A percentile compares a stretch with the other conserved stretches of the same genome.
Conservation (phyloP, 1,139 yeast species). For the Scheffersomyces illinoinensis region DNA sequence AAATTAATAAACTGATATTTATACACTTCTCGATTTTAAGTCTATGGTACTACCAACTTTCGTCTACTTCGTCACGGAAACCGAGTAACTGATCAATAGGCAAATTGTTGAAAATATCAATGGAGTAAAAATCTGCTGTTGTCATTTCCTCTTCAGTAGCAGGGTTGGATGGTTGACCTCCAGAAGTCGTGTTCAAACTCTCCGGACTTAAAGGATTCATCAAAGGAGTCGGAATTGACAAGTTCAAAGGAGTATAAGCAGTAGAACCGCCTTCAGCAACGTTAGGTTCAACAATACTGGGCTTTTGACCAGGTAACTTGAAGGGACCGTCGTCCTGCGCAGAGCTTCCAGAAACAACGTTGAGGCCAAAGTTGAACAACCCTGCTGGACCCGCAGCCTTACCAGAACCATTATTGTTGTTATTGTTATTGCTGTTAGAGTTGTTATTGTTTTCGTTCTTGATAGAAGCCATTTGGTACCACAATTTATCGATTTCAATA, state of each 20-base stretch:
- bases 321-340: background rate
- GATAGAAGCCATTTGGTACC: slow-evolving; percentile 40
- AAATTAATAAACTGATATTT: no score
- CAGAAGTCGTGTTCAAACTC: slow-evolving; percentile 4
- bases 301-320: background rate
- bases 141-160: background rate
- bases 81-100: slow-evolving; percentile 13
- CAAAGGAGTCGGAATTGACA: background rate
- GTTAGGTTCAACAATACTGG: background rate
- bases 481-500: slow-evolving; percentile 39
- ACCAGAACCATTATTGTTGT: background rate
- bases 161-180: background rate
- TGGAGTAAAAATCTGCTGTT: slow-evolving; percentile 1
- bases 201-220: slow-evolving; percentile 6
- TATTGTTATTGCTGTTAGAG: slow-evolving; percentile 1
- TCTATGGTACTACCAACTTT: slow-evolving; percentile 3
- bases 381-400: background rate
- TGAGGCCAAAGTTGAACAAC: background rate
- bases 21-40: no score
- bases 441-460: slow-evolving; percentile 21
- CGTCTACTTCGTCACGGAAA: slow-evolving; percentile 3
- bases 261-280: background rate
- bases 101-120: slow-evolving; percentile 8
- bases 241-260: background rate
- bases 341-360: background rate